Evolutionary conservation across 2,329 filamentous ascomycete species (phyloP), one percentile per base, ranked within the genome.

Genomic region (Ciborinia camelliae): DNA sequence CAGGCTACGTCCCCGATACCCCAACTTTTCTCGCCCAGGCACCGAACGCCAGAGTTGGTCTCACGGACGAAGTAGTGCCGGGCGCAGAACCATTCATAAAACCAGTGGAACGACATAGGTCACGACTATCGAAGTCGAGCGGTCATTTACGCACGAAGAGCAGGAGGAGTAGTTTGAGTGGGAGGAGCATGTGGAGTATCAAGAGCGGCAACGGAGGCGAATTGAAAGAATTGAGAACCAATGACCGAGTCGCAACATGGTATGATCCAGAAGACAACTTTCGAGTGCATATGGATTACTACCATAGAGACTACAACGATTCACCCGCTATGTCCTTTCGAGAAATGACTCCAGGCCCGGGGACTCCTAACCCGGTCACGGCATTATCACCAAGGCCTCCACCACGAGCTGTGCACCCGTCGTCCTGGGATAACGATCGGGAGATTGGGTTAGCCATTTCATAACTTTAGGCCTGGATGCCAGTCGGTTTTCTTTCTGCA

Each of bases 51-150:
- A 79, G 86, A 26, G 80, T 80, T 1, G 86, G 86, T 20, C 79
- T 89, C 7, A 88, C 86, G 2, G 86, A 88, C 67, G 84, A 87
- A 69, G 75, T 81, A 1, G 74, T 88, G 3, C 84, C 85, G 6
- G 86, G 86, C 41, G 86, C 84, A 65, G 81, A 82, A 53, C 84
- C 86, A 4, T 89, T 86, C 68, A 73, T 88, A 37, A 75, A 81
- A 9, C 76, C 79, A 14, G 77, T 82, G 1, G 86, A 81, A 73
- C 80, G 83, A 14, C 81, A 83, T 18, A 77, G 80, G 3, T 83
- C 83, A 4, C 80, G 84, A 23, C 75, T 86, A 4, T 81, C 81
- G 47, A 87, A 87, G 64, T 62, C 70, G 48, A 70, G 68, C 6
- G 68, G 71, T 32, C 73, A 74, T 67, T 23, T 53, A 10, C 64